Percentiles rank a stretch among this genome's conserved stretches.
phyloP scores from a whole-genome alignment of 306 rosid genomes.

The Malus asiatica region DNA sequence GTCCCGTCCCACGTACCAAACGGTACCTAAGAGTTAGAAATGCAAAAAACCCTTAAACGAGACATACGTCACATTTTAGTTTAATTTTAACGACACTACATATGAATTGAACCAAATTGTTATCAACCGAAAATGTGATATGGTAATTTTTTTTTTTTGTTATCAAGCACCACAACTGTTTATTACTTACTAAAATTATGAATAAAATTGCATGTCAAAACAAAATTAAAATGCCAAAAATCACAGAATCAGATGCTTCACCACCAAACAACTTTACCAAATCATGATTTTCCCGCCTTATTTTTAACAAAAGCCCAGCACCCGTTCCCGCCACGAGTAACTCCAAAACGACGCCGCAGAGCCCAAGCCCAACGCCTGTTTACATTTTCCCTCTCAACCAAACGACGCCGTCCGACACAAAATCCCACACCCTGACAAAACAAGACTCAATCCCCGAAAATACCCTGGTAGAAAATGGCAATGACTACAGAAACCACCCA shows the following conservation, averaged over 20 bases:
- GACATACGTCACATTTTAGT: no score
- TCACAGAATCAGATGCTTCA: not conserved
- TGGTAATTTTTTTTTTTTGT: not conserved
- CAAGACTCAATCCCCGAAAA: not conserved
- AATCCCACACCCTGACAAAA: not conserved
- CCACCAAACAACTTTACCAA: not conserved
- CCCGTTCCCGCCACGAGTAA: slow-evolving; percentile 27
- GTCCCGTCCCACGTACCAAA: no score
- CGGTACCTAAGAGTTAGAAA: no score
- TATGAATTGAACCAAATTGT: not conserved
- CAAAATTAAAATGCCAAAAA: not conserved
- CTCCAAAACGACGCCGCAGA: slow-evolving; percentile 5
- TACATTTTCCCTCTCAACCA: slow-evolving; percentile 3
- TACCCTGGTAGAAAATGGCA: not conserved
- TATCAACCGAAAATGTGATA: not conserved
- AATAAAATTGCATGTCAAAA: not conserved
- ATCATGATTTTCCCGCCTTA: slow-evolving; percentile 29
- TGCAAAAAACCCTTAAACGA: no score
- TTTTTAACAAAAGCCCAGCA: not conserved
- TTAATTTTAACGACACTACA: no score
- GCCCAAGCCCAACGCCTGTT: not conserved
- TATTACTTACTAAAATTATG: not conserved
- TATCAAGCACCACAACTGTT: not conserved
- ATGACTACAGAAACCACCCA: not conserved
- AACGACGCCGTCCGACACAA: slow-evolving; percentile 18